A percentile compares a stretch with the other conserved stretches of the same genome.
phyloP scores from a whole-genome alignment of 2,329 filamentous ascomycete genomes.

The Neobulgaria alba region DNA sequence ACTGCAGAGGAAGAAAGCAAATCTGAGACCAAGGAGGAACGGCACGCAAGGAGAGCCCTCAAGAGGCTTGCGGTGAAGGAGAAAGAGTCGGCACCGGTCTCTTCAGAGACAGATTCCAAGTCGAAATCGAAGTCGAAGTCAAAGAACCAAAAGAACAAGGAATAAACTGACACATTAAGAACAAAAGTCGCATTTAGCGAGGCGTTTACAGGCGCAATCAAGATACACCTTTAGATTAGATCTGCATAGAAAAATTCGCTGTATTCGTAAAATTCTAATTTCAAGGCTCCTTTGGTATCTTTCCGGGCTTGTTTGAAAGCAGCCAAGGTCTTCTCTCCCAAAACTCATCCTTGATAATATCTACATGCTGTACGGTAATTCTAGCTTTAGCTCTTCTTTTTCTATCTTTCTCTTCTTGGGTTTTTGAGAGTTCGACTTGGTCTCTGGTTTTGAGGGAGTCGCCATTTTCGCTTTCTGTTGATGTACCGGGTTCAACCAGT shows the following conservation, averaged over 20 bases:
- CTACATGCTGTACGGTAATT: slow-evolving; percentile 75
- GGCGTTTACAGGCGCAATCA: not conserved
- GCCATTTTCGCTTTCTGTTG: slow-evolving; percentile 34
- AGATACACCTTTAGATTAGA: too few species aligned
- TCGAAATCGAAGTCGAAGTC: too few species aligned
- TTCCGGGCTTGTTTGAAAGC: slow-evolving; percentile 64
- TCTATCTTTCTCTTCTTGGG: slow-evolving; percentile 73
- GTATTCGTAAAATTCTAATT: too few species aligned
- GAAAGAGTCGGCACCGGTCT: slow-evolving; percentile 14
- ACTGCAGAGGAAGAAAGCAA: slow-evolving; percentile 1
- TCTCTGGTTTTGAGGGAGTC: slow-evolving; percentile 39
- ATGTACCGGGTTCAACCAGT: slow-evolving; percentile 48
- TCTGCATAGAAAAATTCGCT: too few species aligned
- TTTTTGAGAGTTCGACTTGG: slow-evolving; percentile 56
- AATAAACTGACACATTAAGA: not conserved
- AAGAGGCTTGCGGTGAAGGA: slow-evolving; percentile 29
- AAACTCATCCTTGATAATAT: slow-evolving; percentile 93
- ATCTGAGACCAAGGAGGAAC: slow-evolving; percentile 30
- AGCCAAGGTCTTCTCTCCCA: slow-evolving; percentile 86
- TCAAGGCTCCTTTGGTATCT: slow-evolving; percentile 49
- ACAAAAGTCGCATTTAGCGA: not conserved
- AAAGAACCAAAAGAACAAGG: too few species aligned
- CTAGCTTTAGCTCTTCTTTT: slow-evolving; percentile 74
- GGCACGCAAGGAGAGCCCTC: slow-evolving; percentile 30
- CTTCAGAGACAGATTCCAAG: slow-evolving; percentile 2